Base-by-base conservation (phyloP, 768 basidiomycete species). In the Mycena sanguinolenta region DNA sequence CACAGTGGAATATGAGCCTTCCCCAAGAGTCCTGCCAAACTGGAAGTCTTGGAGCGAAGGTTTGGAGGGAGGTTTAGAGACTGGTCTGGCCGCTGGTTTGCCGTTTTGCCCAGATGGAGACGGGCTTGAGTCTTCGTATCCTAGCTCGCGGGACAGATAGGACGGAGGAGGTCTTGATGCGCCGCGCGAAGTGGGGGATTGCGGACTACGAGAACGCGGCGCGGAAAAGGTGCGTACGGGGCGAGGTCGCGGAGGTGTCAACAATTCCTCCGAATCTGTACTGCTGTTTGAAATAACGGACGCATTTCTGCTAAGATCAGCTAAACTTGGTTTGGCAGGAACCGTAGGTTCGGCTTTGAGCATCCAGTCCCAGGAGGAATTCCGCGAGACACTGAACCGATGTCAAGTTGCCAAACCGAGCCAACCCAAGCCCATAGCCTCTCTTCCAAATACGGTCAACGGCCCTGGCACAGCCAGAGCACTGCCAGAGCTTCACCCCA, bases 1-100 rank as follows among this genome's bases (percentile, higher is more conserved):
- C 77, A 93, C 94, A 9, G 91, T 92, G 25, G 93, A 94, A 77
- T 94, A 95, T 13, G 92, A 92, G 23, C 94, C 94, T 77, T 94
- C 92, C 23, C 94, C 94, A 3, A 95, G 84, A n/a, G 89, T 86
- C 36, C 88, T 84, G 4, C 91, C 90, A 74, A 95, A 92, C 65
- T 89, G 86, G 76, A 94, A 94, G 79, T 95, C 93, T 55, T 89
- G 87, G 0, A 86, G 83, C 19, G 86, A 85, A 19, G 74, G 73
- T 65, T 74, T 75, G 25, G 80, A 71, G 21, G 64, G 74, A 4
- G 87, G 83, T 63, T 83, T 84, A 4, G 85, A 82, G 54, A 83
- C 77, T 9, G 82, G 70, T 58, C 81, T 79, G 7, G 39, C 39
- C 55, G 83, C 77, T 9, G 81, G 70, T 58, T 81, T 79, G 8